Base-by-base conservation (phyloP, 345 rosid species). In the Salix purpurea region DNA sequence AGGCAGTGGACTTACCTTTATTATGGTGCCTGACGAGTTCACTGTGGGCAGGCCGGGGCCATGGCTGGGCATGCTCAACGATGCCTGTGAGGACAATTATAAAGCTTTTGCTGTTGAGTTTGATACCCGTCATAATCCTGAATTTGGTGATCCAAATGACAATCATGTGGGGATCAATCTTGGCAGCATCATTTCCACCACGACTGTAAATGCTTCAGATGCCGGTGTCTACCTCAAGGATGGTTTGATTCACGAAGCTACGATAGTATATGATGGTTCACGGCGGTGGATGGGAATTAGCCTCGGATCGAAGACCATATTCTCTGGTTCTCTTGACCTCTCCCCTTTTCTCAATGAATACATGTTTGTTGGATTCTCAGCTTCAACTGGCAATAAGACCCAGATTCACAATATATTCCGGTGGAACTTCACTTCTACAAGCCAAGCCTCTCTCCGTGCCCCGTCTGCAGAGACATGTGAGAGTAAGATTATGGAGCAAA, bases 311-410 rank as follows among this genome's bases (percentile, higher is more conserved):
- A 81, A 77, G 23, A 76, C 83, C 7, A 69, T 79, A 23, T 86
- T 82, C 78, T 85, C 91, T 0, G 87, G 83, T 58, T 16, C 69
- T 56, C 74, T 88, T 0, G 91, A 86, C 74, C 87, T 88, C 23
- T 82, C 86, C 36, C 87, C 84, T 6, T 78, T 75, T 82, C 81
- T 88, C 23, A 85, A 88, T 46, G 91, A 85, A 79, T 86, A 88
- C 73, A 86, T 88, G 87, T 88, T 88, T 48, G 78, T 88, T 14
- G 89, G 91, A 50, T 88, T 88, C 80, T 86, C 91, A 0, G 87
- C 91, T 70, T 86, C 91, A 28, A 88, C 86, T 5, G 88, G 89
- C 3, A 85, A 83, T 46, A 69, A 69, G 77, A 86, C 88, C 7
- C 88, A 86, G 73, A 80, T 86, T 70, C 89, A 88, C 52, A 78